Evolutionary conservation across 768 basidiomycete genomes (phyloP).

Genomic region (Hysterangium stoloniferum): DNA sequence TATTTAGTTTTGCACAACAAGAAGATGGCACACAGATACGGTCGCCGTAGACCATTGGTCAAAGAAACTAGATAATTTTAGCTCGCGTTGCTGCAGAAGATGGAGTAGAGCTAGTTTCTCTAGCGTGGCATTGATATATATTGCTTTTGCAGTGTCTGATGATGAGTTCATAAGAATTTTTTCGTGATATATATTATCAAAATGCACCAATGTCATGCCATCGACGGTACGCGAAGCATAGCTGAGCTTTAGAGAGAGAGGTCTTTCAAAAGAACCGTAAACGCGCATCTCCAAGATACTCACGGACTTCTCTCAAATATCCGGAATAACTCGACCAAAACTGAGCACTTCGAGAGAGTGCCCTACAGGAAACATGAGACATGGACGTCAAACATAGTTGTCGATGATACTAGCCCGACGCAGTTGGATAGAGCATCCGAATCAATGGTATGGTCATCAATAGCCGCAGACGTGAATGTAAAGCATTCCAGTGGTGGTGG

Average conservation of each 20-base stretch:
- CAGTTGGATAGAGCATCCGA: constrained; percentile 33
- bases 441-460: neutral
- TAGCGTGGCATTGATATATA: constrained; percentile 57
- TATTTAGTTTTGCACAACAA: neutral
- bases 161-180: too few relatives aligned
- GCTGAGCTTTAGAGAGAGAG: constrained; percentile 43
- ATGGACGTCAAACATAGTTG: neutral
- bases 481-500: constrained; percentile 60
- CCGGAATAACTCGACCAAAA: constrained; percentile 85
- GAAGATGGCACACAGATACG: neutral
- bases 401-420: constrained; percentile 39
- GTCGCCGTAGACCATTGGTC: neutral
- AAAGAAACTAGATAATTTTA: neutral
- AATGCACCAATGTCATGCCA: constrained; percentile 66
- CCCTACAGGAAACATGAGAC: constrained; percentile 32
- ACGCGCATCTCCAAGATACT: constrained; percentile 24
- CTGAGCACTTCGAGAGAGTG: constrained; percentile 69
- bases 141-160: constrained; percentile 53
- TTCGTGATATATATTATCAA: neutral
- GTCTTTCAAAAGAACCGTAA: constrained; percentile 3
- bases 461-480: constrained; percentile 8
- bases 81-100: constrained; percentile 39
- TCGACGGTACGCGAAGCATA: constrained; percentile 65
- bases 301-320: constrained; percentile 71
- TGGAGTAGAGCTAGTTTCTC: constrained; percentile 48